phyloP scores from a whole-genome alignment of 371 early-diverging fungal genomes.

The Mucor sp. region DNA sequence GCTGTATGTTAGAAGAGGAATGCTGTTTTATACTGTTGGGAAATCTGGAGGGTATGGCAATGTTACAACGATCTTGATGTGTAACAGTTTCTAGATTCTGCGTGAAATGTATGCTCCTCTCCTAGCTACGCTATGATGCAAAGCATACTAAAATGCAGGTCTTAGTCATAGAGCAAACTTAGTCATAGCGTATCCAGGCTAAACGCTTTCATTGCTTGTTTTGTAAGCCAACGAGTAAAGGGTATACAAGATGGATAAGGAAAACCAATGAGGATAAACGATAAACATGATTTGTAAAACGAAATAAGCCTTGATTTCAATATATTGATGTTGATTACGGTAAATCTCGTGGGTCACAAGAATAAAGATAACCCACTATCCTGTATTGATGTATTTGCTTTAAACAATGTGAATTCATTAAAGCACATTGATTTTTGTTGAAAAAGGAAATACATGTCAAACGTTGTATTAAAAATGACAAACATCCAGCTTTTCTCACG shows the following conservation, averaged over 20 bases:
- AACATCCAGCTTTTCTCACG: not conserved
- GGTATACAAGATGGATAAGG: not conserved
- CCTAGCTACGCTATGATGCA: not conserved
- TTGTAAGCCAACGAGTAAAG: not conserved
- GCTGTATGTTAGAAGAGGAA: too few species aligned
- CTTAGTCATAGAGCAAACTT: not conserved
- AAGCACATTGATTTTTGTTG: not conserved
- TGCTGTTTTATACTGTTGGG: not conserved
- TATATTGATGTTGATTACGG: not conserved
- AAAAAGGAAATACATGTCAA: conserved; percentile 1
- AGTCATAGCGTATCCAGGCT: not conserved
- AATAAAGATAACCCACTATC: not conserved
- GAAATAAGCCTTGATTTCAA: not conserved
- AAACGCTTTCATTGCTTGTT: not conserved
- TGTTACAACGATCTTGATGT: not conserved
- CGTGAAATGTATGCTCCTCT: not conserved
- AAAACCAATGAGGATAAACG: not conserved
- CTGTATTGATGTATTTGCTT: not conserved
- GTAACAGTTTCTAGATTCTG: not conserved
- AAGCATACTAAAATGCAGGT: not conserved
- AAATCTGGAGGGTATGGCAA: not conserved
- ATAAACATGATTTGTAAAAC: not conserved
- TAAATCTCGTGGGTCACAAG: not conserved
- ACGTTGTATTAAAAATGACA: not conserved
- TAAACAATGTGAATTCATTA: not conserved